Percentiles rank a stretch among this genome's conserved stretches.
Evolutionary conservation across 495 filamentous ascomycete genomes (phyloP).

Genomic region (Talaromyces thailandensis): DNA sequence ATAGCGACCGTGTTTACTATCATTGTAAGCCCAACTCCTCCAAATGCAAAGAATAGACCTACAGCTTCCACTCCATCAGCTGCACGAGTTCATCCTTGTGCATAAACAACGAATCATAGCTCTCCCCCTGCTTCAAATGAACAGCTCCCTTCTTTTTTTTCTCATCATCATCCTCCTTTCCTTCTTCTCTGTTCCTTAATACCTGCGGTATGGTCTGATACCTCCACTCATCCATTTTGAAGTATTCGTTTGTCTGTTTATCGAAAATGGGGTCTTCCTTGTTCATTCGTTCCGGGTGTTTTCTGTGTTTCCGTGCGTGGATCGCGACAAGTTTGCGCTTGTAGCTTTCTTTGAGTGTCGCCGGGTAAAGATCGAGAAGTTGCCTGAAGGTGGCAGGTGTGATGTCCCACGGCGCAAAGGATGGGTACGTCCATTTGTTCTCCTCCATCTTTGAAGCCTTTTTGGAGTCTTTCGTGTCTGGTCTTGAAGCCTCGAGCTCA

Average conservation of each 20-base stretch:
- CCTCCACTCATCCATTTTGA: slow-evolving; percentile 24
- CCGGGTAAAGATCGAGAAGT: slow-evolving; percentile 22
- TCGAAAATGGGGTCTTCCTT: slow-evolving; percentile 3
- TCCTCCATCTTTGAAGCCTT: not conserved
- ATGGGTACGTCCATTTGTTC: slow-evolving; percentile 1
- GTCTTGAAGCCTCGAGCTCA: not conserved
- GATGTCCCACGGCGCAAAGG: slow-evolving; percentile 22
- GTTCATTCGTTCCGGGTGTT: slow-evolving; percentile 9
- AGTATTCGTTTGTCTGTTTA: slow-evolving; percentile 13
- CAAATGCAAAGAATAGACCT: slow-evolving; percentile 20
- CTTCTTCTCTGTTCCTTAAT: slow-evolving; percentile 10
- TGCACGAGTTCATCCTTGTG: slow-evolving; percentile 23
- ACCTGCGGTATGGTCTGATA: slow-evolving; percentile 21
- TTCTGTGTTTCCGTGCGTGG: slow-evolving; percentile 10
- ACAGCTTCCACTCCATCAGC: slow-evolving; percentile 76
- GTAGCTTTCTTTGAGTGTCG: slow-evolving; percentile 19
- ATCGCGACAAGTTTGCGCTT: slow-evolving; percentile 12
- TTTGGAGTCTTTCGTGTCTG: not conserved
- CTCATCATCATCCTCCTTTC: not conserved
- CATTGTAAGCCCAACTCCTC: not conserved
- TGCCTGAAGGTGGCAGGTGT: slow-evolving; percentile 20
- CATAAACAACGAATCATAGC: slow-evolving; percentile 10
- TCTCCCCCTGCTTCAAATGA: not conserved
- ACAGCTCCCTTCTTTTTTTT: slow-evolving; percentile 1
- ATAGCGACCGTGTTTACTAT: slow-evolving; percentile 55